phyloP scores from a whole-genome alignment of 768 basidiomycete species.

The Lentinula raphanica region DNA sequence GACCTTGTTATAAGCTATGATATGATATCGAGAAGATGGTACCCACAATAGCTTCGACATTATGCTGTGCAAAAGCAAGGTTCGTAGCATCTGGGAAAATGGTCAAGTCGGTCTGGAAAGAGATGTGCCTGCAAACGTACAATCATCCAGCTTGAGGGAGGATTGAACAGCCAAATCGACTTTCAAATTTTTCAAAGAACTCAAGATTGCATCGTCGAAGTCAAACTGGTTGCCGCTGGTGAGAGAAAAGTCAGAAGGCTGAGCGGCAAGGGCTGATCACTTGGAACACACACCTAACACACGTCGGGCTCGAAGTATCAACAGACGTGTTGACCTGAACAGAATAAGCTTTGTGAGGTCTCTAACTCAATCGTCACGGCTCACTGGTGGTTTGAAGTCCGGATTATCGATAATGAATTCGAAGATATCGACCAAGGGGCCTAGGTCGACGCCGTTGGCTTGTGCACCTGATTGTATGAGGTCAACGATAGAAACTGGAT shows the following conservation, averaged over 20 bases:
- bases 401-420: slow-evolving; percentile 48
- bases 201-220: slow-evolving; percentile 53
- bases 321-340: slow-evolving; percentile 53
- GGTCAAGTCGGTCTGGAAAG: neutral
- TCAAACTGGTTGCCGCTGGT: slow-evolving; percentile 63
- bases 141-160: slow-evolving; percentile 60
- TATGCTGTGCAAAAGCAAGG: slow-evolving; percentile 51
- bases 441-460: slow-evolving; percentile 54
- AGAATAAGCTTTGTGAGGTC: too few relatives aligned
- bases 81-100: slow-evolving; percentile 42
- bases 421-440: slow-evolving; percentile 52
- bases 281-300: slow-evolving; percentile 47
- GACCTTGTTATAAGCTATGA: too few relatives aligned
- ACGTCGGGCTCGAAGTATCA: slow-evolving; percentile 47
- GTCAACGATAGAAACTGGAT: slow-evolving; percentile 57
- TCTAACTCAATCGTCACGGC: too few relatives aligned
- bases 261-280: neutral
- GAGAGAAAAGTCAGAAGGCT: slow-evolving; percentile 7
- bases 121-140: slow-evolving; percentile 27
- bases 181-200: slow-evolving; percentile 53
- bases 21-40: neutral
- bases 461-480: slow-evolving; percentile 47
- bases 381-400: slow-evolving; percentile 45
- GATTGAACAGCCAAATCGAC: slow-evolving; percentile 54
- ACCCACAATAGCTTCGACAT: slow-evolving; percentile 50